Evolutionary conservation across 768 basidiomycete species (phyloP).

Genomic region (Heimioporus sp.): DNA sequence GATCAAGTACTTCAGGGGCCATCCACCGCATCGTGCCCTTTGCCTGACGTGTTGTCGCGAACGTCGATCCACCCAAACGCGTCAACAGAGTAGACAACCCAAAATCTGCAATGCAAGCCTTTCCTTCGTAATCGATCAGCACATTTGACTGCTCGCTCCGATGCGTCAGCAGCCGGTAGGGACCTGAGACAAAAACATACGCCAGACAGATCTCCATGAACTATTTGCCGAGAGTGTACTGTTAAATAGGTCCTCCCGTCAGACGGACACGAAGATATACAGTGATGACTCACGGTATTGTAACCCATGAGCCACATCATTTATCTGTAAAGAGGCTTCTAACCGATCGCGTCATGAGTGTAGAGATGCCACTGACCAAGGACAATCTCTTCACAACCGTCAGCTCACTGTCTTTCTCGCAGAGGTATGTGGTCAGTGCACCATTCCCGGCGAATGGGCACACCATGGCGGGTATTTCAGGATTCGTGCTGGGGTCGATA

Average conservation of each 20-base stretch:
- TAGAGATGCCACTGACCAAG: not conserved
- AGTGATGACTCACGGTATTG: not conserved
- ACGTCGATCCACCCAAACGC: too few relatives aligned
- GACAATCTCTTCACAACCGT: not conserved
- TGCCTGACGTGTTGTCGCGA: too few relatives aligned
- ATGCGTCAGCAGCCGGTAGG: not conserved
- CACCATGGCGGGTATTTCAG: conserved; percentile 1
- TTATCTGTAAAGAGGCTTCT: not conserved
- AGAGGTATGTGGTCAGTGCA: not conserved
- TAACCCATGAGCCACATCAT: not conserved
- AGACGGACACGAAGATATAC: not conserved
- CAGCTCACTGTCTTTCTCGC: not conserved
- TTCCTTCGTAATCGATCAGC: not conserved
- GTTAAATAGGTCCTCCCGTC: not conserved
- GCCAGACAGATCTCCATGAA: not conserved
- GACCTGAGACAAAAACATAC: not conserved
- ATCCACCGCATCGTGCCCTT: too few relatives aligned
- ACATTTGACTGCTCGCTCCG: not conserved
- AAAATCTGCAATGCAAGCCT: not conserved
- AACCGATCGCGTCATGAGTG: not conserved
- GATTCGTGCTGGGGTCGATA: not conserved
- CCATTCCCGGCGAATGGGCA: not conserved
- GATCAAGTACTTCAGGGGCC: too few relatives aligned
- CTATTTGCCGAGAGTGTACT: not conserved
- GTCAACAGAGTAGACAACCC: not conserved